Base-by-base conservation (phyloP, 441 rosid species). In the Euphorbia celastroides region DNA sequence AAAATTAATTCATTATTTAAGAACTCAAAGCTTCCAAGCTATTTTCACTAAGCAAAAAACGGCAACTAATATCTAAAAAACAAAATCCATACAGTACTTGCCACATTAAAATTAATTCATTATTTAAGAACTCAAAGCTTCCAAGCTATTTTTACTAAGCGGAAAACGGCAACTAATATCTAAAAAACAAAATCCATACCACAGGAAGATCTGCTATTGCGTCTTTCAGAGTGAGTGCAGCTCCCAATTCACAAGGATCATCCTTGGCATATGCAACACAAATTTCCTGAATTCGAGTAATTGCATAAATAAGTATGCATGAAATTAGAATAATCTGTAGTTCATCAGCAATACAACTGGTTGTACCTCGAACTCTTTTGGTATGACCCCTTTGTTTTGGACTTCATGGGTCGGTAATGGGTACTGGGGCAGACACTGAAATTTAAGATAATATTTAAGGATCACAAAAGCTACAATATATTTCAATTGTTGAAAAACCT, bases 351-450 rank as follows among this genome's bases (percentile, higher is more conserved):
- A 1, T 13, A 9, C 0, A 55, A 55, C 5, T 13, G 26, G 16
- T 7, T 23, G 20, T 41, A 66, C 70, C 70, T 66, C 62, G 57
- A 66, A 66, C 27, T 66, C 63, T 44, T 41, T 57, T 17, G 70
- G 70, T 11, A 57, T 57, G 5, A 52, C 42, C 26, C 70, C 62
- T 66, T 19, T 66, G 6, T 11, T 36, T n/a, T 55, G 25, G 44
- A 57, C 70, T 28, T 66, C 62, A 57, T 66, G 70, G 2, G 62
- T 57, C 13, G 70, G 62, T 23, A 66, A 42, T 42, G 62, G 70
- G 28, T 56, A 66, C 12, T 66, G 56, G 4, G 70, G 70, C 70
- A 66, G 12, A 25, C 63, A 41, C 62, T 66, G 17, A 38, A 17
- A 57, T 57, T 12, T 0, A 41, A 52, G 4, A 1, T 0, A 31